Percentiles rank a stretch among this genome's conserved stretches.
Evolutionary conservation across 1,139 yeast species (phyloP).

Genomic region (Nakaseomyces sp.): DNA sequence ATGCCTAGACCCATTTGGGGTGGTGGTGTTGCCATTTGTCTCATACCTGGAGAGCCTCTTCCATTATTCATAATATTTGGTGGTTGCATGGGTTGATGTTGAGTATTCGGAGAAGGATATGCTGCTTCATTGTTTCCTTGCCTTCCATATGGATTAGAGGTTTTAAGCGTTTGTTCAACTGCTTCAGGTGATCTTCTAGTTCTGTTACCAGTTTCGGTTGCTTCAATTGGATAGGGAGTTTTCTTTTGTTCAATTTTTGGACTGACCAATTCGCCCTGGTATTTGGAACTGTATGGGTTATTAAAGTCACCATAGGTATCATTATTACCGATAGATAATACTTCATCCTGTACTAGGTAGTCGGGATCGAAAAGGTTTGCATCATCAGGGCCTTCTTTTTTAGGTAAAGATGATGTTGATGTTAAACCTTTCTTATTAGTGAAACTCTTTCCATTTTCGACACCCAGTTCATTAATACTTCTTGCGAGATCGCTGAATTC

Average conservation of each 20-base stretch:
- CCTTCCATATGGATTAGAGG: not conserved
- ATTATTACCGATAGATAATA: not conserved
- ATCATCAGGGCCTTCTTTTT: conserved; percentile 9
- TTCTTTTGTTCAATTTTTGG: not conserved
- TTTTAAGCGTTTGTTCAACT: not conserved
- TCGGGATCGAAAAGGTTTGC: conserved; percentile 30
- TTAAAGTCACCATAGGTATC: conserved; percentile 3
- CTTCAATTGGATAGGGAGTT: not conserved
- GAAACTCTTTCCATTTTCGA: conserved; percentile 7
- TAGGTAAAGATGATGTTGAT: not conserved
- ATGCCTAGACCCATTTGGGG: conserved; percentile 1
- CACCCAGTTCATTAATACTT: conserved; percentile 18
- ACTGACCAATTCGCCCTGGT: conserved; percentile 2
- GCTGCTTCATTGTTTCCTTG: not conserved
- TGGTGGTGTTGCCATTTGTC: conserved; percentile 4
- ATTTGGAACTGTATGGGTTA: conserved; percentile 3
- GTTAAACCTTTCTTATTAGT: not conserved
- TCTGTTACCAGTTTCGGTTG: not conserved
- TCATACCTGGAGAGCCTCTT: not conserved
- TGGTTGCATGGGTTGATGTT: not conserved
- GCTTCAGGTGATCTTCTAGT: not conserved
- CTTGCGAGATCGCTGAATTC: conserved; percentile 15
- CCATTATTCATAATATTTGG: not conserved
- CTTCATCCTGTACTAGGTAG: conserved; percentile 25
- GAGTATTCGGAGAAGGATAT: not conserved